Base-by-base conservation (phyloP, 2,329 filamentous ascomycete species). In the Penicillium glabrum region DNA sequence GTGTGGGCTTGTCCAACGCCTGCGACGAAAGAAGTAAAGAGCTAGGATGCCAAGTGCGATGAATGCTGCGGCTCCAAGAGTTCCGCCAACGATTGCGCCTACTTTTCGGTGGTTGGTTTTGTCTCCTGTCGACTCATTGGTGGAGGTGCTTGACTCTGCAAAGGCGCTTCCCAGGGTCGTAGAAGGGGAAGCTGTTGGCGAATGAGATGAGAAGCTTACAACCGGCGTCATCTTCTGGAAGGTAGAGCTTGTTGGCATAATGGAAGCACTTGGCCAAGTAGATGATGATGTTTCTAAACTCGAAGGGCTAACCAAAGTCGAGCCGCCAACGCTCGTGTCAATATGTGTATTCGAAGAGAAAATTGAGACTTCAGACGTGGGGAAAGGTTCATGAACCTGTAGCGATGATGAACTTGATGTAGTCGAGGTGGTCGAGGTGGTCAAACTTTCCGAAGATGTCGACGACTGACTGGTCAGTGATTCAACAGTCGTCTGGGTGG, bases 51-150 rank as follows among this genome's bases (percentile, higher is more conserved):
- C 53, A 19, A 72, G 57, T 4, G 64, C 54, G 21, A 68, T 52
- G 39, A 70, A 61, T 5, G 59, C 65, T 11, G 67, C 41, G 19
- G 59, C 68, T 10, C 71, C 71, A 16, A 75, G 37, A 7, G 66
- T 54, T 39, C 68, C 66, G 1, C 70, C 72, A 33, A 73, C 61
- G 29, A 74, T 64, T 7, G 58, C 54, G n/a, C 62, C 61, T 19
- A 67, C 37, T 19, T 49, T 58, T 16, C n/a, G 43, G 5, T 55
- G 46, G 3, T 13, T 16, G 13, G 10, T 26, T 19, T 23, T 11
- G 35, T 24, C 2, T 54, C 21, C 2, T 7, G 53, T n/a, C 3
- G 48, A 29, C 5, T 16, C 33, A 3, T 37, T 2, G 16, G 51
- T 33, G 9, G 46, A 26, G 1, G 21, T 16, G 48, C 39, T 37